phyloP scores from a whole-genome alignment of 352 stramenopile genomes.

The Pythium biforme region DNA sequence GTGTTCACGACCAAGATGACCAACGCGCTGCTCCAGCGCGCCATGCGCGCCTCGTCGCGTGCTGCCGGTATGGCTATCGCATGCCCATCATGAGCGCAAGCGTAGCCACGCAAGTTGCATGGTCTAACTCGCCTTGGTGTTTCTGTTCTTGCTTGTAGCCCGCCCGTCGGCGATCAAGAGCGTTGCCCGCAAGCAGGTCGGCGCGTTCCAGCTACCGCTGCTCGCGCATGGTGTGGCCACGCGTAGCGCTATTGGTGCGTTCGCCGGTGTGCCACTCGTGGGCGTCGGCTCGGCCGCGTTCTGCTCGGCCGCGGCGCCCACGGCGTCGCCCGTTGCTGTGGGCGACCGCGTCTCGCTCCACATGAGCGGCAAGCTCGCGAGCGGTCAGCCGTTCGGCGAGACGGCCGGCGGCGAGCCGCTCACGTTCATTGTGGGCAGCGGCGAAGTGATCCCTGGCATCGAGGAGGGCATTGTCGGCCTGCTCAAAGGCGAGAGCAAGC shows the following conservation, averaged over 20 bases:
- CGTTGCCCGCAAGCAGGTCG: constrained; percentile 9
- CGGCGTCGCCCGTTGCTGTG: constrained; percentile 32
- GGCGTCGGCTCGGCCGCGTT: constrained; percentile 22
- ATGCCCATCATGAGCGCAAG: background rate
- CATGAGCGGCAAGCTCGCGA: constrained; percentile 63
- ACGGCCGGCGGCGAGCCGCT: constrained; percentile 50
- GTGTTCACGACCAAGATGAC: constrained; percentile 22
- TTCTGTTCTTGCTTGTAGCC: background rate
- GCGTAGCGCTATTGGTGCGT: background rate
- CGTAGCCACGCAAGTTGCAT: background rate
- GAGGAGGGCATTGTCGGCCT: constrained; percentile 72
- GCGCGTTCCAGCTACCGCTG: constrained; percentile 21
- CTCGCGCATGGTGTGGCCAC: constrained; percentile 7
- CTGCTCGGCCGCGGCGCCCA: constrained; percentile 25
- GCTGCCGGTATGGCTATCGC: background rate
- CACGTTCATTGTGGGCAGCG: constrained; percentile 69
- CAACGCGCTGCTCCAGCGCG: constrained; percentile 17
- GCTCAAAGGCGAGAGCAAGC: constrained; percentile 61
- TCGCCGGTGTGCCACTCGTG: constrained; percentile 11
- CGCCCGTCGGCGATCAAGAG: constrained; percentile 2
- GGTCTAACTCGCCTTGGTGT: background rate
- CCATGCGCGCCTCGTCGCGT: constrained; percentile 17
- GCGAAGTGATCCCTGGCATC: constrained; percentile 67
- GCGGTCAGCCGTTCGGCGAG: constrained; percentile 55
- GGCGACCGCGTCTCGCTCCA: constrained; percentile 73